Evolutionary conservation across 495 filamentous ascomycete genomes (phyloP).

Genomic region (Filosporella fistucella): DNA sequence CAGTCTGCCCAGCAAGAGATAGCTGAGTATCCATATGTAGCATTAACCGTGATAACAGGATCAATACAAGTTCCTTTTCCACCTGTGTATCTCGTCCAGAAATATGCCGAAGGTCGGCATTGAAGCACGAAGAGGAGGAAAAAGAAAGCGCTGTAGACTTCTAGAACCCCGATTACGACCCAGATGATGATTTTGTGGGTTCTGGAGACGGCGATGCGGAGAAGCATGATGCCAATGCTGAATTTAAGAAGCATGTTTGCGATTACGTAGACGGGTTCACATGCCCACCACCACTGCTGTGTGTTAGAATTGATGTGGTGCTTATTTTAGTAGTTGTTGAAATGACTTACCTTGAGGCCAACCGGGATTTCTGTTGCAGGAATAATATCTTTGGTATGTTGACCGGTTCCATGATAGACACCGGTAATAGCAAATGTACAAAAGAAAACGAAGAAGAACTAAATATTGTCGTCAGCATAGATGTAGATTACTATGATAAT

Average conservation of each 20-base stretch:
- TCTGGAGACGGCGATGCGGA: slow-evolving; percentile 33
- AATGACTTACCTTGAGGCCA: slow-evolving; percentile 17
- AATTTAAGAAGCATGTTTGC: slow-evolving; percentile 33
- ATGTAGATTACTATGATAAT: background rate
- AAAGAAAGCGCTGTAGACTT: slow-evolving; percentile 29
- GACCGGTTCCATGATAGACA: slow-evolving; percentile 21
- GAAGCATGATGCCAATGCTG: slow-evolving; percentile 38
- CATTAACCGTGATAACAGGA: slow-evolving; percentile 13
- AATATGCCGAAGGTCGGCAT: slow-evolving; percentile 33
- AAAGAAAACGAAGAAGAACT: slow-evolving; percentile 20
- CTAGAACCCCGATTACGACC: slow-evolving; percentile 13
- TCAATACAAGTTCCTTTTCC: slow-evolving; percentile 25
- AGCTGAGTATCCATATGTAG: slow-evolving; percentile 24
- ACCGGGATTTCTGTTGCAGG: slow-evolving; percentile 17
- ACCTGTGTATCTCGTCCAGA: slow-evolving; percentile 31
- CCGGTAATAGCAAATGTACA: slow-evolving; percentile 15
- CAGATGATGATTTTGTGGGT: slow-evolving; percentile 35
- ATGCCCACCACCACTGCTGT: slow-evolving; percentile 28
- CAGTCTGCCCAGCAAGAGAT: slow-evolving; percentile 32
- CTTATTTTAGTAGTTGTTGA: background rate
- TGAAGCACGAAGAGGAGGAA: slow-evolving; percentile 40
- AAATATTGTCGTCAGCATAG: background rate
- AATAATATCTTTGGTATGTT: slow-evolving; percentile 10
- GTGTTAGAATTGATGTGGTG: background rate
- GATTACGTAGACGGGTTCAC: slow-evolving; percentile 33